Percentiles rank a stretch among this genome's conserved stretches.
Conservation (phyloP, 2,329 filamentous ascomycete species). For the Mariannaea elegans region DNA sequence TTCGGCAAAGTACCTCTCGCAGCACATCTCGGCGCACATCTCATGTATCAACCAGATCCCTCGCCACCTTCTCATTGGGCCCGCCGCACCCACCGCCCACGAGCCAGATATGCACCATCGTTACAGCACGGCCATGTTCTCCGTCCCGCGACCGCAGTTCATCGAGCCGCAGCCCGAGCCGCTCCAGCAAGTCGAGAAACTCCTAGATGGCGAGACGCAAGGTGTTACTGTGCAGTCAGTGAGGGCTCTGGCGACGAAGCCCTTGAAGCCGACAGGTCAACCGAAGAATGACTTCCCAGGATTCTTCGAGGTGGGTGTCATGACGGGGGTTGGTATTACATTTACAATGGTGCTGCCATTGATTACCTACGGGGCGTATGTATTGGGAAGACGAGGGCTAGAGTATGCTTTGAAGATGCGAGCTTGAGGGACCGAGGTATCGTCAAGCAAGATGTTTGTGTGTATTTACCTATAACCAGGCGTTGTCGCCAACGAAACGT, state of each 20-base stretch:
- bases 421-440: neutral
- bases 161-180: conserved; percentile 3
- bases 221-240: conserved; percentile 7
- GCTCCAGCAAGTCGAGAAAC: neutral
- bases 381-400: conserved; percentile 11
- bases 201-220: conserved; percentile 6
- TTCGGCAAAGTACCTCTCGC: conserved; percentile 19
- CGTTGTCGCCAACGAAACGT: too few relatives aligned
- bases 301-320: conserved; percentile 14
- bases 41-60: conserved; percentile 21
- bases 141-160: conserved; percentile 14
- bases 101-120: conserved; percentile 13
- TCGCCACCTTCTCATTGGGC: conserved; percentile 16
- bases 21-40: conserved; percentile 16
- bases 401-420: conserved; percentile 13
- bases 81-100: conserved; percentile 4
- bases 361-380: conserved; percentile 13
- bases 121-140: conserved; percentile 18
- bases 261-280: conserved; percentile 9
- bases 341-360: conserved; percentile 13
- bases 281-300: conserved; percentile 8
- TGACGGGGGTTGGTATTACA: conserved; percentile 8
- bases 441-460: too few relatives aligned
- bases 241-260: conserved; percentile 8
- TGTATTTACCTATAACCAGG: too few relatives aligned